Conservation (phyloP, 768 basidiomycete genomes). For the Suillus alpinus region DNA sequence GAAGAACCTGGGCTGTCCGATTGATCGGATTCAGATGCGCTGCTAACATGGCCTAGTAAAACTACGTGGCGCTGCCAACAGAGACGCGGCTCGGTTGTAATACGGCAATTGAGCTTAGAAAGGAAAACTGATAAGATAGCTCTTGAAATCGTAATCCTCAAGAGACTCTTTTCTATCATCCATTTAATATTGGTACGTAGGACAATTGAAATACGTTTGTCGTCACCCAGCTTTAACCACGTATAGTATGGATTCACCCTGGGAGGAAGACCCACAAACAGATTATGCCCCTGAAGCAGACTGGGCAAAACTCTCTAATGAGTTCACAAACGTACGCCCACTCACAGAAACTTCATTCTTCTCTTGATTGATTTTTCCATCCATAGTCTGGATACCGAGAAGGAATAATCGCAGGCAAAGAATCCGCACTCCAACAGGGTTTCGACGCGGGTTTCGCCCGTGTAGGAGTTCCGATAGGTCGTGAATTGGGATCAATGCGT, state of each 20-base stretch:
- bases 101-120: no score
- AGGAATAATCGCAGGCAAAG: conserved; percentile 91
- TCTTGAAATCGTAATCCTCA: no score
- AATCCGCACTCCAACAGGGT: conserved; percentile 80
- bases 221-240: neutral
- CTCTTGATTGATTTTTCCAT: neutral
- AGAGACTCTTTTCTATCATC: neutral
- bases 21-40: neutral
- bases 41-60: neutral
- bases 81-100: no score
- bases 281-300: conserved; percentile 44
- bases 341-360: neutral
- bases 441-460: conserved; percentile 84
- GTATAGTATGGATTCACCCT: conserved; percentile 45
- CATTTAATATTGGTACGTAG: neutral
- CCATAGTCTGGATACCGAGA: conserved; percentile 90
- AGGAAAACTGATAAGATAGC: neutral
- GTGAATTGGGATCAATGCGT: conserved; percentile 73
- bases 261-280: conserved; percentile 48
- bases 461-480: conserved; percentile 71
- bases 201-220: neutral
- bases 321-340: conserved; percentile 64
- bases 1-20: neutral
- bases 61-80: neutral
- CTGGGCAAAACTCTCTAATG: conserved; percentile 65